phyloP scores from a whole-genome alignment of 1,139 yeast species.

The Suhomyces anneliseae region DNA sequence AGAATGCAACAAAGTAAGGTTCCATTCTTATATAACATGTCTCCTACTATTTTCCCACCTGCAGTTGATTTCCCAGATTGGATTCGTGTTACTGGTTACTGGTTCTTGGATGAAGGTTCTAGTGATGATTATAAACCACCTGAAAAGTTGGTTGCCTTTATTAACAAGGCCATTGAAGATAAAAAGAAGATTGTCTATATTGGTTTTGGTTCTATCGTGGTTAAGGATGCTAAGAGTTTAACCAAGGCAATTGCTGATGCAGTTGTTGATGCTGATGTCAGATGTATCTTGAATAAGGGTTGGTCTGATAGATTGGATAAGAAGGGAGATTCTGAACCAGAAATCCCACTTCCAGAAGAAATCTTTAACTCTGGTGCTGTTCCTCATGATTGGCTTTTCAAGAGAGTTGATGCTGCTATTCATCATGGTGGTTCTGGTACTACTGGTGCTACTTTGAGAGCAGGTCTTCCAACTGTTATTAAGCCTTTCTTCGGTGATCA shows the following conservation, averaged over 20 bases:
- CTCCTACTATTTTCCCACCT: slow-evolving; percentile 87
- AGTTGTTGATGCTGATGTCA: slow-evolving; percentile 73
- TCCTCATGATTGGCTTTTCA: slow-evolving; percentile 95
- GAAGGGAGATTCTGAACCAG: slow-evolving; percentile 37
- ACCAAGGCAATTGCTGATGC: slow-evolving; percentile 80
- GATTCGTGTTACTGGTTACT: slow-evolving; percentile 92
- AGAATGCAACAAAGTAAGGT: slow-evolving; percentile 72
- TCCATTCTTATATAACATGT: slow-evolving; percentile 86
- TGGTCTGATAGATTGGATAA: slow-evolving; percentile 78
- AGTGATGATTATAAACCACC: slow-evolving; percentile 65
- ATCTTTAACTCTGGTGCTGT: slow-evolving; percentile 69
- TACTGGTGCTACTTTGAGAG: slow-evolving; percentile 85
- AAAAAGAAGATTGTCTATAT: slow-evolving; percentile 77
- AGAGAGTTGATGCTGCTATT: slow-evolving; percentile 86
- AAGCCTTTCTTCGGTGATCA: slow-evolving; percentile 98
- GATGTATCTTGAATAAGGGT: slow-evolving; percentile 88
- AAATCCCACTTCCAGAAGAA: slow-evolving; percentile 64
- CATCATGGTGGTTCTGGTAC: slow-evolving; percentile 99
- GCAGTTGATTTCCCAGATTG: slow-evolving; percentile 93
- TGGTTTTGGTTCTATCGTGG: slow-evolving; percentile 96
- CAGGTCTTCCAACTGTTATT: slow-evolving; percentile 85
- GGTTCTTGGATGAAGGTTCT: slow-evolving; percentile 81
- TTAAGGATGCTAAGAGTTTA: slow-evolving; percentile 72
- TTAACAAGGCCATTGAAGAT: slow-evolving; percentile 59
- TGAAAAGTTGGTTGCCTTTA: slow-evolving; percentile 55